A percentile compares a stretch with the other conserved stretches of the same genome.
Evolutionary conservation across 1,139 yeast species (phyloP).

Genomic region (Zygoascus sp.): DNA sequence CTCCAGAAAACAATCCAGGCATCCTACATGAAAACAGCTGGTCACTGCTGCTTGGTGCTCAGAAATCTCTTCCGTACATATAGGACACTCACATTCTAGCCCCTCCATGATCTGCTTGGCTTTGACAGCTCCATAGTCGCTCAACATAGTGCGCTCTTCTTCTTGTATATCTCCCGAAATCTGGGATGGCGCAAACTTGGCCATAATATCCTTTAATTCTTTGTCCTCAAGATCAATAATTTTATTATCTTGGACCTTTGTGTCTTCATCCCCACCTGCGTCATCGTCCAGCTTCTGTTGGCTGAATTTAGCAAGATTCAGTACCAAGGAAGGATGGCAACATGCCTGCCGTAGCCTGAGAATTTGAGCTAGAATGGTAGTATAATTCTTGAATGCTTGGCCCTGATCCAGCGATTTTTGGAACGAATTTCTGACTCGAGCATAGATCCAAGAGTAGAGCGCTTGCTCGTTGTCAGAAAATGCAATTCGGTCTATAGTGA

Average conservation of each 20-base stretch:
- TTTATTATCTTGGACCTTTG: neutral
- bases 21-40: conserved; percentile 77
- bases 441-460: conserved; percentile 66
- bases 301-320: conserved; percentile 33
- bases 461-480: conserved; percentile 63
- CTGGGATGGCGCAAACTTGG: conserved; percentile 18
- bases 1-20: conserved; percentile 67
- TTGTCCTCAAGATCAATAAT: conserved; percentile 23
- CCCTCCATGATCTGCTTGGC: conserved; percentile 34
- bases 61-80: conserved; percentile 60
- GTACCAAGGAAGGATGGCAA: conserved; percentile 70
- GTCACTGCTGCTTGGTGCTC: conserved; percentile 58
- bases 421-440: conserved; percentile 65
- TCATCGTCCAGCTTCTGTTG: conserved; percentile 17
- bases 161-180: neutral
- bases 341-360: conserved; percentile 82
- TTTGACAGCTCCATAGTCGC: conserved; percentile 38
- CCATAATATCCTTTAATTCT: conserved; percentile 25
- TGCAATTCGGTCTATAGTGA: conserved; percentile 60
- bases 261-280: conserved; percentile 13
- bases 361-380: conserved; percentile 78
- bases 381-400: conserved; percentile 64
- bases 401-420: conserved; percentile 61
- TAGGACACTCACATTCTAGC: conserved; percentile 70
- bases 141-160: conserved; percentile 18